These are phyloP conservation scores for Helotiales sp. DNA, from an alignment of 2,329 filamentous ascomycete species.

Conservation along the genomic window DNA sequence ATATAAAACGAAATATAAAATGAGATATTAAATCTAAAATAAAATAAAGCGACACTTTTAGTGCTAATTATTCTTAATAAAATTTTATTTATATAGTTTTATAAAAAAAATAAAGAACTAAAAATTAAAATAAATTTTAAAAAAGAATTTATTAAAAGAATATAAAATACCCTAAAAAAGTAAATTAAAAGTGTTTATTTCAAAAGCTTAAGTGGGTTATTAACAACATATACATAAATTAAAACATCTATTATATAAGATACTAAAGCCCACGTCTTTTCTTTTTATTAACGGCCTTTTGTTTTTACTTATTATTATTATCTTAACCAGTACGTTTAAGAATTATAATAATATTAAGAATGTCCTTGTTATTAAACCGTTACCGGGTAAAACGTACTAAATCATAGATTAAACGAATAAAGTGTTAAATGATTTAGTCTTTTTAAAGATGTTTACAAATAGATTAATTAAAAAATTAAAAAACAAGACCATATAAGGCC, in stretches of 20 bases:
- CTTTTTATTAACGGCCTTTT: slow-evolving; percentile 22
- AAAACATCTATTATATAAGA: slow-evolving; percentile 27
- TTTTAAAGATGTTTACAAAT: slow-evolving; percentile 21
- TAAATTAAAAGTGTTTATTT: slow-evolving; percentile 24
- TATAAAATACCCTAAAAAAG: slow-evolving; percentile 27
- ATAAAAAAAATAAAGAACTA: too few relatives aligned
- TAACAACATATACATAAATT: slow-evolving; percentile 22
- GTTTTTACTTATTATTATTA: slow-evolving; percentile 26
- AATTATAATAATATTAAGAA: slow-evolving; percentile 22
- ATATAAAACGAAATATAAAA: slow-evolving; percentile 26
- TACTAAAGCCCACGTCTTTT: slow-evolving; percentile 18
- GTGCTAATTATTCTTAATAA: too few relatives aligned
- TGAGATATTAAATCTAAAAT: slow-evolving; percentile 27
- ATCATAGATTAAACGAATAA: slow-evolving; percentile 18
- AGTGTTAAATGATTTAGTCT: slow-evolving; percentile 17
- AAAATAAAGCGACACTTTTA: slow-evolving; percentile 13
- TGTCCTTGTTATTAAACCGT: slow-evolving; percentile 19
- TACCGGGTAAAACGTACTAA: slow-evolving; percentile 15
- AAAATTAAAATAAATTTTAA: too few relatives aligned
- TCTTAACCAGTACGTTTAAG: slow-evolving; percentile 19
- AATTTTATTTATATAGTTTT: too few relatives aligned
- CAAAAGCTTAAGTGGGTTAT: slow-evolving; percentile 16
- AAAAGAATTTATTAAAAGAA: too few relatives aligned
- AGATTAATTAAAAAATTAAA: slow-evolving; percentile 23
- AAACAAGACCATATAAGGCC: slow-evolving; percentile 25